Evolutionary conservation across 2,329 filamentous ascomycete genomes (phyloP).

Genomic region (Pezicula radicicola): DNA sequence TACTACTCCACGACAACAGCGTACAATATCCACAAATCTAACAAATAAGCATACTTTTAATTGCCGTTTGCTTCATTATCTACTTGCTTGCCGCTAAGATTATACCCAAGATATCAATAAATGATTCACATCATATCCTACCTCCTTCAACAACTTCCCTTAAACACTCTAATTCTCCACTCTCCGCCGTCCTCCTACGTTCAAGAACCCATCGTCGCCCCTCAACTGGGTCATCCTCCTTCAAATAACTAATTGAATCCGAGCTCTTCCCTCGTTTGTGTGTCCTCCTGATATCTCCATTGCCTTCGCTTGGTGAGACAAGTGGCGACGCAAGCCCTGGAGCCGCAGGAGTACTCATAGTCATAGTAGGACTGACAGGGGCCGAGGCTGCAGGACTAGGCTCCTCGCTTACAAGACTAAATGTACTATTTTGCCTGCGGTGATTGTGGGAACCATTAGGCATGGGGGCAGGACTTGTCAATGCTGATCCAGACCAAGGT

Average conservation of each 20-base stretch:
- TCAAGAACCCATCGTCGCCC: neutral
- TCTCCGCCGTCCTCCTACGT: neutral
- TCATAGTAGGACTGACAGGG: conserved; percentile 20
- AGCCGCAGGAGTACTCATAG: conserved; percentile 6
- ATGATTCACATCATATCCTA: neutral
- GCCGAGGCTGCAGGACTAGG: conserved; percentile 8
- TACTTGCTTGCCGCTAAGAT: no score
- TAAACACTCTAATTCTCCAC: neutral
- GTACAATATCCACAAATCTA: no score
- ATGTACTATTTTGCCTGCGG: conserved; percentile 20
- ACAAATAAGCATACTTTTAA: no score
- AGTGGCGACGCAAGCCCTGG: no score
- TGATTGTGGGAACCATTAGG: conserved; percentile 5
- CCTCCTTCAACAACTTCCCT: neutral
- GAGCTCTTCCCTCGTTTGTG: neutral
- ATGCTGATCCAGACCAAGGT: conserved; percentile 14
- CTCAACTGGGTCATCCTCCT: neutral
- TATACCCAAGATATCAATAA: no score
- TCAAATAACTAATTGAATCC: neutral
- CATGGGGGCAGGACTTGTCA: neutral
- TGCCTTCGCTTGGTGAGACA: no score
- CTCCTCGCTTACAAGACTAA: conserved; percentile 18
- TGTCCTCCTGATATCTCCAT: neutral
- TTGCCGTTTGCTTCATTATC: no score
- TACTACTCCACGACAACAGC: no score